Conservation (phyloP, 2,329 filamentous ascomycete species). For the Beauveria scarabaeidicola region DNA sequence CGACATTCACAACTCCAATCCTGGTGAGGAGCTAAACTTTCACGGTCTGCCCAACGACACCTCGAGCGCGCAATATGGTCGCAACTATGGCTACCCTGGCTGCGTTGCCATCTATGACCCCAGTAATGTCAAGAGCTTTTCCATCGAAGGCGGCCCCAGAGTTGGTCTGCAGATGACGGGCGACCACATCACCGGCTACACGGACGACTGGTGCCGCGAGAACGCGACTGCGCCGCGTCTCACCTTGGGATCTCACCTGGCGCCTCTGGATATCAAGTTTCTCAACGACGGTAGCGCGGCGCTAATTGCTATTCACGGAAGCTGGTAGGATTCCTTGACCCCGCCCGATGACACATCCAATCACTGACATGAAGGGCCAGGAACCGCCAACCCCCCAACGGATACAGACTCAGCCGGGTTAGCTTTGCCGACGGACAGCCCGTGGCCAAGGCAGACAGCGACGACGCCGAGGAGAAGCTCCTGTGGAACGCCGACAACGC, state of each 20-base stretch:
- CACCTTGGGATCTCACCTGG: constrained; percentile 42
- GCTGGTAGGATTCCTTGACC: constrained; percentile 31
- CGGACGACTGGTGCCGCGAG: constrained; percentile 17
- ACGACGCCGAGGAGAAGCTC: constrained; percentile 35
- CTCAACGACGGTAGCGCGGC: constrained; percentile 43
- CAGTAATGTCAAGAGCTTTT: constrained; percentile 21
- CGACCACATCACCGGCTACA: constrained; percentile 16
- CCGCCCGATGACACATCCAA: background rate
- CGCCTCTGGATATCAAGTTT: constrained; percentile 58
- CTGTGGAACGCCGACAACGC: constrained; percentile 39
- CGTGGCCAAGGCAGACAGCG: constrained; percentile 25
- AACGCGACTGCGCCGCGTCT: constrained; percentile 17
- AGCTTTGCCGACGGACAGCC: constrained; percentile 29
- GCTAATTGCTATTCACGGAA: constrained; percentile 56
- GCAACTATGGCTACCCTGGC: constrained; percentile 55
- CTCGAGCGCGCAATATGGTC: constrained; percentile 19
- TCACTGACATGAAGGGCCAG: constrained; percentile 11
- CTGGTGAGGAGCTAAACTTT: constrained; percentile 64
- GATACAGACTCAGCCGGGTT: constrained; percentile 32
- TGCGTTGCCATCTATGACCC: constrained; percentile 52
- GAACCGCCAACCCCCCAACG: constrained; percentile 26
- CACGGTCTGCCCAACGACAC: constrained; percentile 44
- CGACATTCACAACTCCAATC: constrained; percentile 58
- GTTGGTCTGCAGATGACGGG: constrained; percentile 19
- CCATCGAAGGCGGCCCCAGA: constrained; percentile 13